Conservation (phyloP, 257 asterid genomes). For the Eucommia ulmoides region DNA sequence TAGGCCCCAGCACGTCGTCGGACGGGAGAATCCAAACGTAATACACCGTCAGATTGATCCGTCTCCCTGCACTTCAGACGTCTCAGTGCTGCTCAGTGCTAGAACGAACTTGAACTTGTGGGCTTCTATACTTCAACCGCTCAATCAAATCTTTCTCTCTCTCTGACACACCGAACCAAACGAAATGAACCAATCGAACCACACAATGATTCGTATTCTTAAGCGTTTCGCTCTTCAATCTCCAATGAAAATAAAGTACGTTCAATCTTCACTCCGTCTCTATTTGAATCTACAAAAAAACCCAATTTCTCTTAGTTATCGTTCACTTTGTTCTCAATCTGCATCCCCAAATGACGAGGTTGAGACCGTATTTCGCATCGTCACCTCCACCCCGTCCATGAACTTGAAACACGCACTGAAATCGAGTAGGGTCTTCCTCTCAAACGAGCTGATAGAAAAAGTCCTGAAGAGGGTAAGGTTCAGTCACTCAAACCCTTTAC, state of each 20-base stretch:
- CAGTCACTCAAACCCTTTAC: slow-evolving; percentile 68
- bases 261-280: background rate
- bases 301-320: background rate
- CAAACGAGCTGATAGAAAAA: slow-evolving; percentile 51
- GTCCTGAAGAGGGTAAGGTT: slow-evolving; percentile 80
- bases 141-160: too few relatives aligned
- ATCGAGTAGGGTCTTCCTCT: slow-evolving; percentile 35
- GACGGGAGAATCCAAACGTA: too few relatives aligned
- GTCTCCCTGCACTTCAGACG: too few relatives aligned
- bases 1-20: too few relatives aligned
- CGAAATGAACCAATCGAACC: too few relatives aligned
- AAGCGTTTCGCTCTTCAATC: background rate
- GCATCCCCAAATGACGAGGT: slow-evolving; percentile 24
- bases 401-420: slow-evolving; percentile 38
- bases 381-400: slow-evolving; percentile 40
- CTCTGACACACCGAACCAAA: too few relatives aligned
- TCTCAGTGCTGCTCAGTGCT: too few relatives aligned
- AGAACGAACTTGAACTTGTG: too few relatives aligned
- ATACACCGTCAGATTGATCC: too few relatives aligned
- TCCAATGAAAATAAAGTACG: background rate
- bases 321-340: slow-evolving; percentile 7
- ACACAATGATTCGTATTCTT: background rate
- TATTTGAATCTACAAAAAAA: background rate
- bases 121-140: too few relatives aligned
- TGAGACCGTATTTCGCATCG: slow-evolving; percentile 35